These are phyloP conservation scores for Chaetoceros tenuissimus DNA, from an alignment of 108 stramenopile species.

Conservation along the genomic window DNA sequence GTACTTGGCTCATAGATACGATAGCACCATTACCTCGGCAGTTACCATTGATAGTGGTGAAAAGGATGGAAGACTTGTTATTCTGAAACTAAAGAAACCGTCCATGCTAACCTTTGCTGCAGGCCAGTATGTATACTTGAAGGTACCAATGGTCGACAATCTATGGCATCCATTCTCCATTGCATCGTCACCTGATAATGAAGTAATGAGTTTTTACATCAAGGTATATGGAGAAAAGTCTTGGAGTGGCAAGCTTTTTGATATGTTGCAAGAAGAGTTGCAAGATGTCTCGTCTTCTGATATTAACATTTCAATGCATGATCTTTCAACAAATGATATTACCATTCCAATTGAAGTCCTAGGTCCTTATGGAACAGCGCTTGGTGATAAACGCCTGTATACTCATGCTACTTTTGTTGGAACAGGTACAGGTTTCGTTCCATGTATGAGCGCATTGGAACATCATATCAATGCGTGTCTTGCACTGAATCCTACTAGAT, in stretches of 20 bases:
- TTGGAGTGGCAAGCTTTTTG: conserved; percentile 3
- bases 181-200: conserved; percentile 21
- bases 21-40: conserved; percentile 5
- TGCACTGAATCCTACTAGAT: too few species aligned
- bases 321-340: too few species aligned
- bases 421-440: conserved; percentile 38
- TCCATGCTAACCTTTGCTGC: conserved; percentile 26
- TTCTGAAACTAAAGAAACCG: conserved; percentile 25
- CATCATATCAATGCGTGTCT: conserved; percentile 21
- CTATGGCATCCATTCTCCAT: too few species aligned
- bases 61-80: conserved; percentile 15
- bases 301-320: too few species aligned
- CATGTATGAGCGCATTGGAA: conserved; percentile 25
- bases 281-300: too few species aligned
- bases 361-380: conserved; percentile 38
- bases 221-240: conserved; percentile 12
- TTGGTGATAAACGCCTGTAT: conserved; percentile 14
- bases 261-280: too few species aligned
- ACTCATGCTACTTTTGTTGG: conserved; percentile 29
- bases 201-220: conserved; percentile 30
- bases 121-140: conserved; percentile 24
- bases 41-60: conserved; percentile 8
- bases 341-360: conserved; percentile 20
- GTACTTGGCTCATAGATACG: conserved; percentile 27
- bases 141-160: conserved; percentile 36